phyloP scores from a whole-genome alignment of 2,329 filamentous ascomycete species.

The Dactylonectria estremocensis region DNA sequence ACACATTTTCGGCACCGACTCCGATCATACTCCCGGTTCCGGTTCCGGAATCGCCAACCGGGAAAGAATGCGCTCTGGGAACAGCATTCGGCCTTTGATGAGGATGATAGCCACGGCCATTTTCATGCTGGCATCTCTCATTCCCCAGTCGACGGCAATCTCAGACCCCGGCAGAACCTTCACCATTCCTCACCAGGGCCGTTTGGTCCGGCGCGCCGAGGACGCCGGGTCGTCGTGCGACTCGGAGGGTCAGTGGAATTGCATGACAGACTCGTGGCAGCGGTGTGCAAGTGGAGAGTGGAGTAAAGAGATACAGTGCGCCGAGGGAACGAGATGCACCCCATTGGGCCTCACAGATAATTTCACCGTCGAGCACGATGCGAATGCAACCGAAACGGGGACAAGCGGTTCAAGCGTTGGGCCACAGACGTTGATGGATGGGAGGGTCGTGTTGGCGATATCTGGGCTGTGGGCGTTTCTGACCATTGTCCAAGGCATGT shows the following conservation, averaged over 20 bases:
- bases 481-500: slow-evolving; percentile 2
- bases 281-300: slow-evolving; percentile 65
- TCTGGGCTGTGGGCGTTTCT: slow-evolving; percentile 27
- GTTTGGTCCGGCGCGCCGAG: slow-evolving; percentile 45
- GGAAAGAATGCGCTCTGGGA: slow-evolving; percentile 31
- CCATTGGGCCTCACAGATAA: slow-evolving; percentile 58
- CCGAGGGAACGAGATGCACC: slow-evolving; percentile 62
- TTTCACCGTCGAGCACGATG: slow-evolving; percentile 18
- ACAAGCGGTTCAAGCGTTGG: slow-evolving; percentile 23
- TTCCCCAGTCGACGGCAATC: slow-evolving; percentile 13
- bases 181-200: neutral
- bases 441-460: neutral
- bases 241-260: slow-evolving; percentile 69
- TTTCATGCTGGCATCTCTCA: slow-evolving; percentile 32
- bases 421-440: slow-evolving; percentile 1
- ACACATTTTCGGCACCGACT: slow-evolving; percentile 33
- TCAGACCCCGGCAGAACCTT: slow-evolving; percentile 9
- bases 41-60: slow-evolving; percentile 9
- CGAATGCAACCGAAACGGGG: slow-evolving; percentile 26
- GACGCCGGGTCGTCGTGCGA: slow-evolving; percentile 58
- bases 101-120: slow-evolving; percentile 18
- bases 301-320: slow-evolving; percentile 60
- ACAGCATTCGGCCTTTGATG: slow-evolving; percentile 8
- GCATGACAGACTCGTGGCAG: slow-evolving; percentile 65
- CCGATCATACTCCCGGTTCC: slow-evolving; percentile 31